phyloP scores from a whole-genome alignment of 2,329 filamentous ascomycete genomes.

The Zopfia rhizophila region DNA sequence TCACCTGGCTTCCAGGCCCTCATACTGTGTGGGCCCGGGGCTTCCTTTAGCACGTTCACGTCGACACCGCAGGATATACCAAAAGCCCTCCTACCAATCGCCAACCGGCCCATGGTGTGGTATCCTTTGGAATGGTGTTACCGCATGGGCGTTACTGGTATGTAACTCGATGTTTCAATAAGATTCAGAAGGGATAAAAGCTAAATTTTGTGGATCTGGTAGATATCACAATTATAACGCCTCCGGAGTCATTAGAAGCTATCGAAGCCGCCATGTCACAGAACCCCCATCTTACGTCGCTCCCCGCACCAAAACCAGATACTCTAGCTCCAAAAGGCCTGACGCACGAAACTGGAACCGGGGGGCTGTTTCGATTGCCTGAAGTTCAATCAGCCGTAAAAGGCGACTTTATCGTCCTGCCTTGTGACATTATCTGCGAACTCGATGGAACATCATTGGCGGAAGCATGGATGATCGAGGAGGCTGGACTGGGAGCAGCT shows the following conservation, averaged over 20 bases:
- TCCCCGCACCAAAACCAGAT: slow-evolving; percentile 78
- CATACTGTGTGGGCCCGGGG: slow-evolving; percentile 84
- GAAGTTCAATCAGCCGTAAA: slow-evolving; percentile 83
- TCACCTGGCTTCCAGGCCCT: slow-evolving; percentile 82
- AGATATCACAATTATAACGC: slow-evolving; percentile 68
- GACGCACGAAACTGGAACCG: slow-evolving; percentile 87
- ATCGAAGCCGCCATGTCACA: slow-evolving; percentile 77
- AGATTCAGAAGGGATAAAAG: slow-evolving; percentile 6
- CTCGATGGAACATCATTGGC: slow-evolving; percentile 83
- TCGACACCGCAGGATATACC: slow-evolving; percentile 82
- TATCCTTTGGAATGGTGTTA: slow-evolving; percentile 89
- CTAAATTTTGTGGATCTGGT: slow-evolving; percentile 20
- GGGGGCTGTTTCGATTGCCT: slow-evolving; percentile 84
- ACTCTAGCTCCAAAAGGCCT: slow-evolving; percentile 80
- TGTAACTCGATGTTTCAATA: slow-evolving; percentile 46
- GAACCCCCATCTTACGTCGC: slow-evolving; percentile 78
- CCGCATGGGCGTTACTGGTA: slow-evolving; percentile 79
- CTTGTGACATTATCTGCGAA: slow-evolving; percentile 94
- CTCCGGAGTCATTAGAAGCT: slow-evolving; percentile 68
- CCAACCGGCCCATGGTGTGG: slow-evolving; percentile 90
- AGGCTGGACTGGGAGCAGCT: slow-evolving; percentile 72
- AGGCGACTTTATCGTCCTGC: slow-evolving; percentile 87
- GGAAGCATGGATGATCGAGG: slow-evolving; percentile 91
- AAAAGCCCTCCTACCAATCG: slow-evolving; percentile 83
- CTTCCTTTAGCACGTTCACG: slow-evolving; percentile 84